Percentiles rank a stretch among this genome's conserved stretches.
These are phyloP conservation scores for Phytophthora rubi DNA, from an alignment of 352 stramenopile genomes.

Conservation along the genomic window DNA sequence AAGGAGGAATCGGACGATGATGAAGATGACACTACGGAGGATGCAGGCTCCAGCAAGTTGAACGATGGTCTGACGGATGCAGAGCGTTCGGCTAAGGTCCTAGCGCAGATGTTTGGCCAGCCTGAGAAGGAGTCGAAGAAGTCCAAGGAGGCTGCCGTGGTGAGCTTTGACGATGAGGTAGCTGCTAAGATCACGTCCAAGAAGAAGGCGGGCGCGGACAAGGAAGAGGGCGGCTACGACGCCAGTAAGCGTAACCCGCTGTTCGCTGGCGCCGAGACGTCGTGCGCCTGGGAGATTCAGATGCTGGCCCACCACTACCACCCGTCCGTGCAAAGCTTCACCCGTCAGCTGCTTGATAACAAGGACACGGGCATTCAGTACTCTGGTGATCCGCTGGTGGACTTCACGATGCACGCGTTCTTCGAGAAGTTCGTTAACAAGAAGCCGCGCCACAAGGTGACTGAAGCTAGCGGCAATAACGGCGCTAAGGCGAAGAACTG, in stretches of 20 bases:
- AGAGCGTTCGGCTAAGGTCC: constrained; percentile 58
- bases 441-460: constrained; percentile 89
- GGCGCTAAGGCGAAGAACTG: constrained; percentile 60
- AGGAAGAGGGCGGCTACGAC: constrained; percentile 68
- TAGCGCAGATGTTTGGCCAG: constrained; percentile 73
- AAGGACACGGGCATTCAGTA: constrained; percentile 87
- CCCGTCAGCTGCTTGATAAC: constrained; percentile 78
- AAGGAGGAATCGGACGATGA: constrained; percentile 51
- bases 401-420: constrained; percentile 97
- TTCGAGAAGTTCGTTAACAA: constrained; percentile 99
- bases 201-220: constrained; percentile 19
- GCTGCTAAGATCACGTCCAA: not conserved
- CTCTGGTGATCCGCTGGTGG: constrained; percentile 94
- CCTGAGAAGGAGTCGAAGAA: constrained; percentile 23
- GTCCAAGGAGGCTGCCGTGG: constrained; percentile 25
- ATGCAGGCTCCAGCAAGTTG: constrained; percentile 28
- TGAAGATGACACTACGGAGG: constrained; percentile 40
- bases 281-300: constrained; percentile 94
- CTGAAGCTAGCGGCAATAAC: constrained; percentile 15
- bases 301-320: constrained; percentile 95
- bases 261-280: constrained; percentile 71
- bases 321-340: constrained; percentile 95
- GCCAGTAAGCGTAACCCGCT: constrained; percentile 88
- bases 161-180: constrained; percentile 52
- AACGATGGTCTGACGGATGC: constrained; percentile 59